Evolutionary conservation across 2,329 filamentous ascomycete species (phyloP).

Genomic region (Botrytis cinerea): DNA sequence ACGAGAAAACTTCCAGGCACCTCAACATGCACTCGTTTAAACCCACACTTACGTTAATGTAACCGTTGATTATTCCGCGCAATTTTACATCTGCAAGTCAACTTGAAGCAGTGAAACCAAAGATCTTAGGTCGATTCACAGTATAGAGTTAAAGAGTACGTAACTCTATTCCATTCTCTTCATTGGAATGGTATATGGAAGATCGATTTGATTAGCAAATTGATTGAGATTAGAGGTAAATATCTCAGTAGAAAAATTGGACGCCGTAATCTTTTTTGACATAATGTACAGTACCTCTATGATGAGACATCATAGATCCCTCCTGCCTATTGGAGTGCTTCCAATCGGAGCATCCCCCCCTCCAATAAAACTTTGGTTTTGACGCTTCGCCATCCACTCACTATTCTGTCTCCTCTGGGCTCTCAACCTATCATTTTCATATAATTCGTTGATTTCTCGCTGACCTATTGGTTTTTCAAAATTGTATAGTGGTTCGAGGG

Average conservation of each 20-base stretch:
- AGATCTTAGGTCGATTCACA: not conserved
- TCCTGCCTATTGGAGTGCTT: not conserved
- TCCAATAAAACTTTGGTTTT: not conserved
- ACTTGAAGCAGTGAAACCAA: not conserved
- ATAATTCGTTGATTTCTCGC: not conserved
- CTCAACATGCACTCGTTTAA: not conserved
- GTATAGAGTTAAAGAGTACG: no score
- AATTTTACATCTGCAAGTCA: not conserved
- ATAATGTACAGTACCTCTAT: not conserved
- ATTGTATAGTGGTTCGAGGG: conserved; percentile 1
- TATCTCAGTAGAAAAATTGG: not conserved
- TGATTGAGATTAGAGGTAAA: not conserved
- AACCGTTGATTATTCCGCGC: not conserved
- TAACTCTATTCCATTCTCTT: not conserved
- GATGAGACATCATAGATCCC: not conserved
- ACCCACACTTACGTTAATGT: not conserved
- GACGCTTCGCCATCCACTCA: not conserved
- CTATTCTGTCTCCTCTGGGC: not conserved
- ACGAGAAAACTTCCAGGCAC: not conserved
- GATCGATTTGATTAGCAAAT: no score
- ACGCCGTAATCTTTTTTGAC: not conserved
- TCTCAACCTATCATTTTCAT: conserved; percentile 9
- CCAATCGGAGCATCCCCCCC: not conserved
- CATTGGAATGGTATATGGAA: not conserved
- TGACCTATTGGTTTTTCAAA: conserved; percentile 10